These are phyloP conservation scores for Rhododendron mucronatum DNA, from an alignment of 148 eudicot genomes.

Conservation along the genomic window DNA sequence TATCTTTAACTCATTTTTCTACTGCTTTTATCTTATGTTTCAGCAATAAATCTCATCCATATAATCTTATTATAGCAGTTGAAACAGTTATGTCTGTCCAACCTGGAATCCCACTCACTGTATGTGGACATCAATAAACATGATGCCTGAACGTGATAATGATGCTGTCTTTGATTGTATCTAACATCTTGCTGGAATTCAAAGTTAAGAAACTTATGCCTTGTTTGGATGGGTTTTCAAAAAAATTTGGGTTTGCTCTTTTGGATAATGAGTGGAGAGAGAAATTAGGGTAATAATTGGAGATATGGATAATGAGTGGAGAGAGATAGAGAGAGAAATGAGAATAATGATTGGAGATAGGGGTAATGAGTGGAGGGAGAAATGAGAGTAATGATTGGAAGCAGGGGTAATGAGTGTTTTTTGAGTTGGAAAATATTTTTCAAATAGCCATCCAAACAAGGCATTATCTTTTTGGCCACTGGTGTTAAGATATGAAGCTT, in stretches of 20 bases:
- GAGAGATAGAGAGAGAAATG: no score
- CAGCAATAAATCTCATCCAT: not conserved
- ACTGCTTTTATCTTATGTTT: not conserved
- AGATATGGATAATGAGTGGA: no score
- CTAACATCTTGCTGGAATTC: not conserved
- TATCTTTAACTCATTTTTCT: not conserved
- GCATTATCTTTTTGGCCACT: not conserved
- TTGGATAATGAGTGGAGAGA: no score
- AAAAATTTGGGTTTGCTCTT: no score
- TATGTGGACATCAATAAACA: not conserved
- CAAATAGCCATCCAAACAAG: no score
- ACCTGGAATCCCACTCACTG: not conserved
- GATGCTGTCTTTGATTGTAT: conserved; percentile 6
- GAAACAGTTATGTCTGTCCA: not conserved
- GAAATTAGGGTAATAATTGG: no score
- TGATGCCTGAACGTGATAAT: not conserved
- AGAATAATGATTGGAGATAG: no score
- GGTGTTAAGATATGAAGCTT: not conserved
- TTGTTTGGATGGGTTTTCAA: no score
- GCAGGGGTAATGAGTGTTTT: no score
- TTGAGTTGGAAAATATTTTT: no score
- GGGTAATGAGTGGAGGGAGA: no score
- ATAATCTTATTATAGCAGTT: not conserved
- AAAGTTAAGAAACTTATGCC: not conserved
- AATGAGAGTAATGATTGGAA: no score